These are phyloP conservation scores for Saccharomyces mikatae DNA, from an alignment of 805 yeast genomes.

Conservation along the genomic window DNA sequence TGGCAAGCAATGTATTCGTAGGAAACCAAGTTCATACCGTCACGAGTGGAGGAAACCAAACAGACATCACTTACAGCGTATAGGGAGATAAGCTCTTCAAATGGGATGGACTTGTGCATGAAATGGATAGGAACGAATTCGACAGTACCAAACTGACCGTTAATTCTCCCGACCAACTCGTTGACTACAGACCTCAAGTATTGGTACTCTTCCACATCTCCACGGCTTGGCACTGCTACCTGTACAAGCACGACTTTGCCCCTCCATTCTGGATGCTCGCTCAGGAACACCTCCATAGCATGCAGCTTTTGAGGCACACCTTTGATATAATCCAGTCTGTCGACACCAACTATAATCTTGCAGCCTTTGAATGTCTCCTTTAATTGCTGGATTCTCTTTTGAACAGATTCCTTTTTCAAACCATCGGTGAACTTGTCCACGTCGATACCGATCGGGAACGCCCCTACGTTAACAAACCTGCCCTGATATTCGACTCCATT, in stretches of 20 bases:
- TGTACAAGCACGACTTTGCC: constrained; percentile 94
- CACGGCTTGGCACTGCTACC: constrained; percentile 95
- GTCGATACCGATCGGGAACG: constrained; percentile 98
- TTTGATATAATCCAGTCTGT: constrained; percentile 90
- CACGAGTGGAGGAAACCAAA: constrained; percentile 87
- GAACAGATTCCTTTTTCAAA: constrained; percentile 52
- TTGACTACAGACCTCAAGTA: constrained; percentile 87
- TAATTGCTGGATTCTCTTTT: constrained; percentile 55
- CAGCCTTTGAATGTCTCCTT: constrained; percentile 61
- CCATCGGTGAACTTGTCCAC: constrained; percentile 86
- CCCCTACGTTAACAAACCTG: constrained; percentile 78
- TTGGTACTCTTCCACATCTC: constrained; percentile 97
- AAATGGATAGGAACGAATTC: constrained; percentile 97
- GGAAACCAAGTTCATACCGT: constrained; percentile 95
- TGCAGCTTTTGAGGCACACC: constrained; percentile 97
- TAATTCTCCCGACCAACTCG: constrained; percentile 92
- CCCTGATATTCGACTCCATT: constrained; percentile 79
- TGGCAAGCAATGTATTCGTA: constrained; percentile 97
- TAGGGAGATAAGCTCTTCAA: constrained; percentile 83
- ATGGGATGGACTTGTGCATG: constrained; percentile 85
- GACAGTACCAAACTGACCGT: constrained; percentile 92
- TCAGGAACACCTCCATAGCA: constrained; percentile 87
- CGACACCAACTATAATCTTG: constrained; percentile 92
- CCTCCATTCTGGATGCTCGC: constrained; percentile 95
- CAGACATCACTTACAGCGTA: constrained; percentile 86